Percentiles rank a stretch among this genome's conserved stretches.
Evolutionary conservation across 2,329 filamentous ascomycete species (phyloP).

Genomic region (Corinectria fuckeliana): DNA sequence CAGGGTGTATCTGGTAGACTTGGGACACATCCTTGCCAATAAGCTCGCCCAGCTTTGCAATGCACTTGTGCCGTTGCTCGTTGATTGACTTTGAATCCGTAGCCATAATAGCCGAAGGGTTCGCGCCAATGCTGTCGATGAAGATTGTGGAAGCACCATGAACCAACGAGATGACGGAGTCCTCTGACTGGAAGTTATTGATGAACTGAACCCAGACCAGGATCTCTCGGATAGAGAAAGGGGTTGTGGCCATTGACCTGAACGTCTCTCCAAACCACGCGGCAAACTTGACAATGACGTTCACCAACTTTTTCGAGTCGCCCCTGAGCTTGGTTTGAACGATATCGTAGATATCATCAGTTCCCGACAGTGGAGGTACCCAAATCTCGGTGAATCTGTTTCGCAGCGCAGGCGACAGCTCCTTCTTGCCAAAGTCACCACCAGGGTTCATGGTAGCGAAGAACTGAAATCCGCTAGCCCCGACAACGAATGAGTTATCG

Average conservation of each 20-base stretch:
- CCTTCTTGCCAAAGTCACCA: conserved; percentile 97
- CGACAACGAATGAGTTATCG: conserved; percentile 79
- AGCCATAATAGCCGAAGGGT: conserved; percentile 86
- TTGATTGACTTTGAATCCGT: conserved; percentile 73
- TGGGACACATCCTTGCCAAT: conserved; percentile 66
- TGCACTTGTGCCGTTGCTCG: conserved; percentile 73
- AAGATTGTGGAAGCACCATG: conserved; percentile 96
- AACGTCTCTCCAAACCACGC: conserved; percentile 91
- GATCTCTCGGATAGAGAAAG: conserved; percentile 90
- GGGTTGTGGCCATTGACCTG: conserved; percentile 74
- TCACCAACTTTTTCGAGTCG: conserved; percentile 63
- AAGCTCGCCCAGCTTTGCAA: conserved; percentile 73
- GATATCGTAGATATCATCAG: conserved; percentile 87
- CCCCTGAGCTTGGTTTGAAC: conserved; percentile 74
- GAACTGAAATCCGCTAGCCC: conserved; percentile 85
- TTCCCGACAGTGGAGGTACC: conserved; percentile 87
- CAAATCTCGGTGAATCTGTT: conserved; percentile 99
- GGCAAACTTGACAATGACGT: conserved; percentile 82
- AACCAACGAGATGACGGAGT: conserved; percentile 59
- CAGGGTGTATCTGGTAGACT: conserved; percentile 69
- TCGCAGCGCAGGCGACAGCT: conserved; percentile 90
- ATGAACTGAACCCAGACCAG: conserved; percentile 94
- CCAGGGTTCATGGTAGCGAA: conserved; percentile 99
- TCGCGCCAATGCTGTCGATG: conserved; percentile 92
- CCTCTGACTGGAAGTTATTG: conserved; percentile 65